These are phyloP conservation scores for Phialocephala sp. DNA, from an alignment of 2,329 filamentous ascomycete species.

Conservation along the genomic window DNA sequence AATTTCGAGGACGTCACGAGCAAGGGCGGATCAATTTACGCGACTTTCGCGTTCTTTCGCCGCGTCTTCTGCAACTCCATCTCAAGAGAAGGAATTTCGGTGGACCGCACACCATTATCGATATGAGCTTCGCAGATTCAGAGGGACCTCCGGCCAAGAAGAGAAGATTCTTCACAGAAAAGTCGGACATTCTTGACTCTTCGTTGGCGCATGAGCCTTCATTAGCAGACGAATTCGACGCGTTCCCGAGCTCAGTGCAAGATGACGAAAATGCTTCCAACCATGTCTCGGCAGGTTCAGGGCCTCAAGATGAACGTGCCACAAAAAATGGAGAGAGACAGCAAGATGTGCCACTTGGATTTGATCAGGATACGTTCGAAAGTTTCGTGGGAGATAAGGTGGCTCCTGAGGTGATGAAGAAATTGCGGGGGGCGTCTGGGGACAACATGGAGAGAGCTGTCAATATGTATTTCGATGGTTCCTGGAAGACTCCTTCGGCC, in stretches of 20 bases:
- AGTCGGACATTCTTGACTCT: conserved; percentile 34
- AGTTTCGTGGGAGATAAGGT: conserved; percentile 65
- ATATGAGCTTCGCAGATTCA: conserved; percentile 46
- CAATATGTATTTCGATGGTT: conserved; percentile 74
- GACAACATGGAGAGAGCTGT: conserved; percentile 66
- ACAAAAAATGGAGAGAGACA: conserved; percentile 20
- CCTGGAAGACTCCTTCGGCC: conserved; percentile 55
- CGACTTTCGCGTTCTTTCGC: conserved; percentile 20
- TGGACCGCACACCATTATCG: conserved; percentile 23
- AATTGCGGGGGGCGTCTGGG: conserved; percentile 60
- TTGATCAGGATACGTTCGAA: conserved; percentile 64
- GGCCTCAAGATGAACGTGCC: conserved; percentile 10
- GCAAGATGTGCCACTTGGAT: conserved; percentile 42
- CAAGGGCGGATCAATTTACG: conserved; percentile 22
- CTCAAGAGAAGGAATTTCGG: conserved; percentile 18
- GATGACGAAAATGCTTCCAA: neutral
- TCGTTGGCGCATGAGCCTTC: conserved; percentile 31
- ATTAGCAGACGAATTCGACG: conserved; percentile 38
- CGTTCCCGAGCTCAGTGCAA: conserved; percentile 30
- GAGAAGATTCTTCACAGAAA: conserved; percentile 52
- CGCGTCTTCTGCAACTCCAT: conserved; percentile 34
- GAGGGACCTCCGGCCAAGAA: conserved; percentile 54
- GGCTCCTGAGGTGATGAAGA: conserved; percentile 51
- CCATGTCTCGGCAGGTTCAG: neutral
- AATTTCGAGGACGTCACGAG: conserved; percentile 19